phyloP scores from a whole-genome alignment of 139 green algal species.

The Pseudopediastrum boryanum region DNA sequence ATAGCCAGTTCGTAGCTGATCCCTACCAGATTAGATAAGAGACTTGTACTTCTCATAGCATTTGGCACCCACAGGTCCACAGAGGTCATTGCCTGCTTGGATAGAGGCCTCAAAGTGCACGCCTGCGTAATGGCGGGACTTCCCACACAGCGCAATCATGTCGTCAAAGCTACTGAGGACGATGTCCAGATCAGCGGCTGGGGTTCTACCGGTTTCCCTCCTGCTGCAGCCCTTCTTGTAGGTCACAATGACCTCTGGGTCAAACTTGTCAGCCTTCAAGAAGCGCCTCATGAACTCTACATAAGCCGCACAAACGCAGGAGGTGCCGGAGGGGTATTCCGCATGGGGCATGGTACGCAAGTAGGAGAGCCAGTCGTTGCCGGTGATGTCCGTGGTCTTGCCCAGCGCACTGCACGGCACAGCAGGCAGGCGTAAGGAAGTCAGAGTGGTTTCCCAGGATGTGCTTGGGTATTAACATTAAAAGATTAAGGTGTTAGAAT shows the following conservation, averaged over 20 bases:
- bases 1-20: too few species aligned
- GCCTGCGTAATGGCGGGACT: background rate
- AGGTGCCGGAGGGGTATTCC: background rate
- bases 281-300: slow-evolving; percentile 6
- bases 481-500: too few species aligned
- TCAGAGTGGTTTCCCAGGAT: too few species aligned
- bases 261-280: background rate
- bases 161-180: background rate
- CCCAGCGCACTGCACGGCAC: too few species aligned
- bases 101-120: slow-evolving; percentile 2
- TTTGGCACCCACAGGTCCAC: background rate
- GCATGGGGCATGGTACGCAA: slow-evolving; percentile 15
- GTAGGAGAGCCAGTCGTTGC: background rate
- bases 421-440: too few species aligned
- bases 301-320: background rate
- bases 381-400: background rate
- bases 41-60: too few species aligned
- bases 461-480: too few species aligned
- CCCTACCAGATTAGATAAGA: too few species aligned
- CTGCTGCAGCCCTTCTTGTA: background rate
- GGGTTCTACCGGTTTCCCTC: background rate
- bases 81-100: background rate
- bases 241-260: background rate
- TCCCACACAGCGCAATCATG: background rate
- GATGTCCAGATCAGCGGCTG: background rate